Evolutionary conservation across 129 eudicot genomes (phyloP).

Genomic region (Smallanthus sonchifolius): DNA sequence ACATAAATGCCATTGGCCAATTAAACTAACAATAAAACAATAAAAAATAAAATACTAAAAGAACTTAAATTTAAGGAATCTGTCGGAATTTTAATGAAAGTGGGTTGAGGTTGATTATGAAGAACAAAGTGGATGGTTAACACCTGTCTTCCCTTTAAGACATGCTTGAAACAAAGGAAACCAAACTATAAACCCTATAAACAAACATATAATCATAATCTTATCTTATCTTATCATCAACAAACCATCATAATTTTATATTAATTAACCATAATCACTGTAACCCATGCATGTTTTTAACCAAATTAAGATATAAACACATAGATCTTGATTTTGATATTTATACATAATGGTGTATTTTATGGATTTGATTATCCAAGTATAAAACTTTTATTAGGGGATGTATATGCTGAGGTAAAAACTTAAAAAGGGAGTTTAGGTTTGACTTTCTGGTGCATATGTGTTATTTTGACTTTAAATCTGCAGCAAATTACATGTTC

Average conservation of each 20-base stretch:
- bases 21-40: neutral
- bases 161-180: constrained; percentile 40
- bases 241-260: neutral
- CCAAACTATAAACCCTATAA: constrained; percentile 29
- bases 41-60: constrained; percentile 1
- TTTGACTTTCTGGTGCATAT: neutral
- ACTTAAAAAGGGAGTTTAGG: neutral
- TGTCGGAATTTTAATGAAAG: constrained; percentile 27
- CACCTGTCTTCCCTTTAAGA: constrained; percentile 35
- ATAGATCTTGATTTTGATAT: neutral
- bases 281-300: constrained; percentile 22
- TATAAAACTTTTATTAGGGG: neutral
- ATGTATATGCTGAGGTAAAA: neutral
- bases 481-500: neutral
- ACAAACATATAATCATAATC: neutral
- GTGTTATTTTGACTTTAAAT: neutral
- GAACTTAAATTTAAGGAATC: constrained; percentile 30
- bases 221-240: constrained; percentile 7
- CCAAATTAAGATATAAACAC: neutral
- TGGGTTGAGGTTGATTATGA: constrained; percentile 18
- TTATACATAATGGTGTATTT: neutral
- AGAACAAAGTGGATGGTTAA: constrained; percentile 16
- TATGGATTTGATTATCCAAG: neutral
- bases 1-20: constrained; percentile 30
- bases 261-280: constrained; percentile 3